These are phyloP conservation scores for Rhododendron williamsianum DNA, from an alignment of 148 eudicot genomes.

Conservation along the genomic window DNA sequence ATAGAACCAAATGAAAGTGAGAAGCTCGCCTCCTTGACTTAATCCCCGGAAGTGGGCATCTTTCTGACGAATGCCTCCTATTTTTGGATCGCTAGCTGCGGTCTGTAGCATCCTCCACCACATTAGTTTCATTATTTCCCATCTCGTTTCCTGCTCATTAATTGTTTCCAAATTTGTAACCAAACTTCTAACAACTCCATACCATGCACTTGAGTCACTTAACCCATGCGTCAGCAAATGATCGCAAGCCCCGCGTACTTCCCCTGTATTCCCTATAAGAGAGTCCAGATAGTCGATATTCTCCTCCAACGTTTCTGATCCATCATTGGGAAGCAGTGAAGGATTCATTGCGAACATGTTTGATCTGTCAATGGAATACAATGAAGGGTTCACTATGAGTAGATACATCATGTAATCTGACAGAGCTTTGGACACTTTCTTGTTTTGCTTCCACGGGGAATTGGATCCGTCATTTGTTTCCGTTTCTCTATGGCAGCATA, in stretches of 20 bases:
- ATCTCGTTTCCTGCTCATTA: background rate
- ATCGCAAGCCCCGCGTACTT: background rate
- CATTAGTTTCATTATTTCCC: background rate
- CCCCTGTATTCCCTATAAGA: background rate
- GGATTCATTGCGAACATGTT: too few relatives aligned
- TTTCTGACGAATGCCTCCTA: background rate
- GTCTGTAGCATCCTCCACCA: background rate
- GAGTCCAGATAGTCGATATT: fast-evolving
- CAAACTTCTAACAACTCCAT: background rate
- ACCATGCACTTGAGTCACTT: background rate
- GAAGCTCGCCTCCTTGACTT: background rate
- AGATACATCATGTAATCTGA: constrained; percentile 4
- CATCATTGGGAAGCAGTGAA: background rate
- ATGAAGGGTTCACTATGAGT: background rate
- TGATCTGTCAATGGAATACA: background rate
- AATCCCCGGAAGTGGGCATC: background rate
- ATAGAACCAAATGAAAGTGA: background rate
- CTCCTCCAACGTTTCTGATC: too few relatives aligned
- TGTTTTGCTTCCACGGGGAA: background rate
- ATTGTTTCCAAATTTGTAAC: background rate
- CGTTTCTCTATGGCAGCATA: too few relatives aligned
- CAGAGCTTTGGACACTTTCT: background rate
- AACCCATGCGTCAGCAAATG: too few relatives aligned
- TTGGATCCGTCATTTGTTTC: too few relatives aligned
- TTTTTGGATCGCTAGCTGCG: background rate